phyloP scores from a whole-genome alignment of 1,139 yeast genomes.

The Trichomonascaceae sp. region DNA sequence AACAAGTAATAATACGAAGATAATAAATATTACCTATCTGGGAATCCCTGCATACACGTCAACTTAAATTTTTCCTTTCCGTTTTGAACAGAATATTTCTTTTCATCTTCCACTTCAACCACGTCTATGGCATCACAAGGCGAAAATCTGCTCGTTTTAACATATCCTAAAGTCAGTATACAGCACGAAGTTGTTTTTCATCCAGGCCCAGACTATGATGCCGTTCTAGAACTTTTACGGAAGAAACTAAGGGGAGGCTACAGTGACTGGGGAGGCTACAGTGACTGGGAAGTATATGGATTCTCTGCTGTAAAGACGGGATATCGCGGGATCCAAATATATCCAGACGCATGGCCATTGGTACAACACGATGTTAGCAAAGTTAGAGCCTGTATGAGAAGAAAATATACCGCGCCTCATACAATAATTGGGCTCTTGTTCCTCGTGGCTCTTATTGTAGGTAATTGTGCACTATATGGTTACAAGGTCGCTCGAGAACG shows the following conservation, averaged over 20 bases:
- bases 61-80: no score
- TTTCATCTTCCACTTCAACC: not conserved
- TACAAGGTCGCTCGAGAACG: no score
- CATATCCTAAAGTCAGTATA: not conserved
- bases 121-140: not conserved
- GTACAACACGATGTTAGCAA: not conserved
- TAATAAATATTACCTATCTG: no score
- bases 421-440: not conserved
- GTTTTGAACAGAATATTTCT: no score
- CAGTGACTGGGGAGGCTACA: no score
- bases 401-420: not conserved
- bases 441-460: no score
- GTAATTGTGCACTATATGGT: no score
- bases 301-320: not conserved
- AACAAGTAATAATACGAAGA: no score
- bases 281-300: not conserved
- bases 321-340: not conserved
- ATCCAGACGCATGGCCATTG: not conserved
- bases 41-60: no score
- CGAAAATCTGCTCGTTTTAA: not conserved
- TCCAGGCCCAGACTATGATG: not conserved
- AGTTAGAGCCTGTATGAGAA: not conserved
- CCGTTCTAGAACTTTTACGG: no score
- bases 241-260: not conserved
- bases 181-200: not conserved